A percentile compares a stretch with the other conserved stretches of the same genome.
Conservation (phyloP, 1,139 yeast genomes). For the Taphrina confusa region DNA sequence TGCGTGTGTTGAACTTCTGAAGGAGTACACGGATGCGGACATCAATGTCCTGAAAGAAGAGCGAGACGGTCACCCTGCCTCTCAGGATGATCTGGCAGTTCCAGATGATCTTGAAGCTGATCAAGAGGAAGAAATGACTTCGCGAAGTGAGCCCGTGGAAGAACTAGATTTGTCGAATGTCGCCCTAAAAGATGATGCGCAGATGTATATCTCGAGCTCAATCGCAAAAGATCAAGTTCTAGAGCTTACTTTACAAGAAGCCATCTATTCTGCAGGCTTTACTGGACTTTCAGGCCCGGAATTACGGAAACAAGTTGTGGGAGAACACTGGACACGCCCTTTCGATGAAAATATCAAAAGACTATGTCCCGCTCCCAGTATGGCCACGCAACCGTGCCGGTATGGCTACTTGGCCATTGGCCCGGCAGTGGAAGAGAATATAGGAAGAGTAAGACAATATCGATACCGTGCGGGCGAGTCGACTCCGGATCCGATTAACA, state of each 20-base stretch:
- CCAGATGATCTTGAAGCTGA: neutral
- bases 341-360: slow-evolving; percentile 17
- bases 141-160: slow-evolving; percentile 4
- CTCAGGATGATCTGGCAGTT: neutral
- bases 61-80: neutral
- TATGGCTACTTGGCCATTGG: neutral
- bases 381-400: neutral
- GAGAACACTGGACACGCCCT: slow-evolving; percentile 4
- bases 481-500: too few species aligned
- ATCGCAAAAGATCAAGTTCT: neutral
- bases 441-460: slow-evolving; percentile 5
- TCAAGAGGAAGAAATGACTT: neutral
- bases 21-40: slow-evolving; percentile 3
- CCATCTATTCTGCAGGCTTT: neutral
- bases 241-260: slow-evolving; percentile 1
- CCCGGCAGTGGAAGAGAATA: slow-evolving; percentile 9
- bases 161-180: slow-evolving; percentile 7
- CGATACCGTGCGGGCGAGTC: too few species aligned
- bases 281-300: slow-evolving; percentile 5
- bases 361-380: slow-evolving; percentile 1
- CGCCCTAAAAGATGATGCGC: neutral
- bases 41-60: neutral
- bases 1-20: slow-evolving; percentile 22
- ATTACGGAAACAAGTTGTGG: neutral
- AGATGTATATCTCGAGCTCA: neutral